Evolutionary conservation across 1,139 yeast species (phyloP).

Genomic region (Suzukiozyma palmioleophila): DNA sequence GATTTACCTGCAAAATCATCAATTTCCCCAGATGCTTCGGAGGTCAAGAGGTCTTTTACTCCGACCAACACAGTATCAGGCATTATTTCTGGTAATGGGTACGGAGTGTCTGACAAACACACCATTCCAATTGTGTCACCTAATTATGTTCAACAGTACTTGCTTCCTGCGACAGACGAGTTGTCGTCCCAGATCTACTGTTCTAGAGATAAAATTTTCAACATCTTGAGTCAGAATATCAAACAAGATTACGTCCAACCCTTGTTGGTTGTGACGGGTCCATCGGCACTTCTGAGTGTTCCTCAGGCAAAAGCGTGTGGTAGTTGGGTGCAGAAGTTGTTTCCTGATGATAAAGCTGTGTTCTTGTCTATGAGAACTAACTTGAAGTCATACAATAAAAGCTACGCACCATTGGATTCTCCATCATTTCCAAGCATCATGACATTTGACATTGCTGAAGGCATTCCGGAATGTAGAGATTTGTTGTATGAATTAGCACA

Average conservation of each 20-base stretch:
- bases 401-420: slow-evolving; percentile 7
- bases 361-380: slow-evolving; percentile 28
- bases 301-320: slow-evolving; percentile 37
- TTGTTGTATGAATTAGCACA: slow-evolving; percentile 31
- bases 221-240: slow-evolving; percentile 12
- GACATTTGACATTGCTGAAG: slow-evolving; percentile 35
- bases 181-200: slow-evolving; percentile 24
- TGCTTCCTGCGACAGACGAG: slow-evolving; percentile 29
- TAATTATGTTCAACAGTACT: slow-evolving; percentile 38
- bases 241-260: slow-evolving; percentile 11
- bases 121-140: slow-evolving; percentile 40
- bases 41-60: not conserved
- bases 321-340: slow-evolving; percentile 26
- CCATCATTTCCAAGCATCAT: slow-evolving; percentile 13
- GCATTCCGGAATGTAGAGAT: slow-evolving; percentile 37
- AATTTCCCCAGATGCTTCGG: not conserved
- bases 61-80: not conserved
- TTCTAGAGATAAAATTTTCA: slow-evolving; percentile 14
- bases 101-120: slow-evolving; percentile 24
- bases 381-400: slow-evolving; percentile 22
- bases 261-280: slow-evolving; percentile 39
- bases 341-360: slow-evolving; percentile 9
- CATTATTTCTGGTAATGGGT: slow-evolving; percentile 15
- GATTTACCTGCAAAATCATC: not conserved
- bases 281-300: slow-evolving; percentile 24